Conservation (phyloP, 1,284 basidiomycete species). For the Inonotus hispidus region DNA sequence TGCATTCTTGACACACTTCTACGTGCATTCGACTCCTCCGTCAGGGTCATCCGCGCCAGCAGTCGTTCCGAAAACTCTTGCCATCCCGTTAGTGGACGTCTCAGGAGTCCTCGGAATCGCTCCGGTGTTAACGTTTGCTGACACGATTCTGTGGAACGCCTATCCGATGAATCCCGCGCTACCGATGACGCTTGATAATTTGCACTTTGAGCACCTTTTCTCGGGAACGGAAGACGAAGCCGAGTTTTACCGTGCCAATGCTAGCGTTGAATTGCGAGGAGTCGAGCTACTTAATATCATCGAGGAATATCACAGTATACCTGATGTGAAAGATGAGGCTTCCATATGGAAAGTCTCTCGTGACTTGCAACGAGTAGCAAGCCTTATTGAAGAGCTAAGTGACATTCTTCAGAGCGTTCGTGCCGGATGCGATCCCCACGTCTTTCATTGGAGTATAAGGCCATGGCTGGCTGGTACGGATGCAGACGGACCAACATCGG, state of each 20-base stretch:
- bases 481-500: constrained; percentile 45
- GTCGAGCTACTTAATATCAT: constrained; percentile 85
- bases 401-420: constrained; percentile 68
- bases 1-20: constrained; percentile 86
- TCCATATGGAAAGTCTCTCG: constrained; percentile 67
- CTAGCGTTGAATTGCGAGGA: constrained; percentile 82
- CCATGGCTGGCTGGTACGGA: constrained; percentile 93
- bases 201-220: constrained; percentile 69
- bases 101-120: constrained; percentile 80
- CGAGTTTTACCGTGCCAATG: constrained; percentile 86
- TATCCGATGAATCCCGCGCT: constrained; percentile 49
- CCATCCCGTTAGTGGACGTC: constrained; percentile 76
- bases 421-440: constrained; percentile 74
- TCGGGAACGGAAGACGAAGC: constrained; percentile 83
- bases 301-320: constrained; percentile 74
- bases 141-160: constrained; percentile 96
- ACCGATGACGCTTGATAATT: constrained; percentile 55
- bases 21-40: constrained; percentile 73
- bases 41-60: constrained; percentile 36
- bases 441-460: constrained; percentile 88
- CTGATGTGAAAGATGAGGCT: constrained; percentile 63
- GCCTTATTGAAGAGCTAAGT: constrained; percentile 70
- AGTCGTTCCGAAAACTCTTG: constrained; percentile 69
- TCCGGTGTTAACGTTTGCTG: constrained; percentile 92
- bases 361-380: constrained; percentile 68